phyloP scores from a whole-genome alignment of 805 yeast genomes.

The Wickerhamomyces bovis region DNA sequence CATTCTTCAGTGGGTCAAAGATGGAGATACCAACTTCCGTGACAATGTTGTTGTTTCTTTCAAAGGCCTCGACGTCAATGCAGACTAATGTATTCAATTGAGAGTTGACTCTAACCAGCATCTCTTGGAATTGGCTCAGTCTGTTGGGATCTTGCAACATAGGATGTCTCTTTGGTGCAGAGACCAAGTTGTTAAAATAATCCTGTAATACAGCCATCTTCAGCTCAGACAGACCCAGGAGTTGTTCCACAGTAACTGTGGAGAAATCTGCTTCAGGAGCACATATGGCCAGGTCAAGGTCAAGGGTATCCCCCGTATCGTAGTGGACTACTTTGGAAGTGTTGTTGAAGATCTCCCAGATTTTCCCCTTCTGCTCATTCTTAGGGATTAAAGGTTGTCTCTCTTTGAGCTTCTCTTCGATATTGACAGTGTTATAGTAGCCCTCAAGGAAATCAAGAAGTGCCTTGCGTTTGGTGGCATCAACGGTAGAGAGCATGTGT shows the following conservation, averaged over 20 bases:
- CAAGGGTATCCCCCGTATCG: background rate
- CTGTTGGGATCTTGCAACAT: slow-evolving; percentile 5
- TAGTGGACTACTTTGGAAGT: background rate
- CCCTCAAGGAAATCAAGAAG: background rate
- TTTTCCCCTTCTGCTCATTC: background rate
- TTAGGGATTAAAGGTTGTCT: background rate
- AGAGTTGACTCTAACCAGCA: slow-evolving; percentile 9
- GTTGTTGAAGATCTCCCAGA: background rate
- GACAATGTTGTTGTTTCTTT: slow-evolving; percentile 32
- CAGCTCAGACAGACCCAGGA: background rate
- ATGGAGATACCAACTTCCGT: slow-evolving; percentile 57
- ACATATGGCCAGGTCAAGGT: background rate
- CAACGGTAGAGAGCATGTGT: background rate
- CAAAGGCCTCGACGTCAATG: slow-evolving; percentile 56
- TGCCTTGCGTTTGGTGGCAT: background rate
- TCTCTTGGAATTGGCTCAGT: slow-evolving; percentile 5
- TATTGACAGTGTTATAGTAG: background rate
- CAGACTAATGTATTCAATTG: slow-evolving; percentile 26
- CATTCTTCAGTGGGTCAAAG: slow-evolving; percentile 47
- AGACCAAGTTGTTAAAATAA: background rate
- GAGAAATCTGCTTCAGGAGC: background rate
- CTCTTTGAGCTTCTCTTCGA: background rate
- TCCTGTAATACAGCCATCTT: background rate
- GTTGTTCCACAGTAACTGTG: background rate
- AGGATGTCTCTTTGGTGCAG: slow-evolving; percentile 9